Conservation (phyloP, 257 asterid species). For the Solanum piurae region DNA sequence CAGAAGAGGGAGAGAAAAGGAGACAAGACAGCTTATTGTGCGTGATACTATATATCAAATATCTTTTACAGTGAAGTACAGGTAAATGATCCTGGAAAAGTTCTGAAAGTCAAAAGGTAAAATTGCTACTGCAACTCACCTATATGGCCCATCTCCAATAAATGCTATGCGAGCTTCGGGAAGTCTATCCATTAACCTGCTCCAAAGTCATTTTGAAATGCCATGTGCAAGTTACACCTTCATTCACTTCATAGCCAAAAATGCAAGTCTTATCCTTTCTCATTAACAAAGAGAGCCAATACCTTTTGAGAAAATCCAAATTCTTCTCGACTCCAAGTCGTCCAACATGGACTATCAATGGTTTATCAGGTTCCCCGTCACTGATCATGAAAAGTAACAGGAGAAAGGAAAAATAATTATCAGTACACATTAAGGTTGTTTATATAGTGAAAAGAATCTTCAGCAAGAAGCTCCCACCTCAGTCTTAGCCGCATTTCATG, state of each 20-base stretch:
- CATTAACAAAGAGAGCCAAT: conserved; percentile 1
- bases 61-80: neutral
- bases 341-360: conserved; percentile 87
- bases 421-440: neutral
- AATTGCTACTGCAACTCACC: conserved; percentile 32
- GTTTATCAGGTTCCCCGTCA: conserved; percentile 81
- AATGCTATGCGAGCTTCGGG: conserved; percentile 90
- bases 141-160: conserved; percentile 90
- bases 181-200: conserved; percentile 85
- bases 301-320: conserved; percentile 87
- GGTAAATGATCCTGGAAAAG: neutral
- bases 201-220: conserved; percentile 12
- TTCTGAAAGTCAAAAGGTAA: neutral
- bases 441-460: neutral
- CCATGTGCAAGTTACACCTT: conserved; percentile 2
- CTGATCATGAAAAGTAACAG: conserved; percentile 19
- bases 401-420: neutral
- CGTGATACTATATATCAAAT: neutral
- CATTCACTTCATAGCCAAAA: neutral
- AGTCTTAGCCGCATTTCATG: conserved; percentile 67
- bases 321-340: conserved; percentile 91
- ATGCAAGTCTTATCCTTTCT: neutral
- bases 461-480: conserved; percentile 27
- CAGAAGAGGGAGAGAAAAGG: neutral
- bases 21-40: neutral